Evolutionary conservation across 495 filamentous ascomycete genomes (phyloP), one percentile per base, ranked within the genome.

Genomic region (Neurospora intermedia): DNA sequence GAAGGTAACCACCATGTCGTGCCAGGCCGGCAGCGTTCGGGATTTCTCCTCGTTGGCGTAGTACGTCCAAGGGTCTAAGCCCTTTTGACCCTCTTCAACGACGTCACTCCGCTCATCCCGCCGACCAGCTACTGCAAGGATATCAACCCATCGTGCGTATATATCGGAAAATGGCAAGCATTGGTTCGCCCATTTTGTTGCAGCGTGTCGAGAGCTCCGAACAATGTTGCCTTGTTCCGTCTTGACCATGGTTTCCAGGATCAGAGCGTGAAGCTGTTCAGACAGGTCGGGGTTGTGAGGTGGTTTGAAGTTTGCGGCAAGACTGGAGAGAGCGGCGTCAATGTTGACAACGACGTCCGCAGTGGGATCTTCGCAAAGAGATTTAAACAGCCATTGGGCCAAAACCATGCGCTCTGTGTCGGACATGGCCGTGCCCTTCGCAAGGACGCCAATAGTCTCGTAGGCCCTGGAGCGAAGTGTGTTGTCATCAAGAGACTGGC

Each of bases 111-210:
- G 87, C 77, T 93, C 90, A 43, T 85, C 84, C 6, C 84, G 82
- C 2, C 87, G 86, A 23, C 85, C 85, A 43, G 90, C 88, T 54
- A 96, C 81, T 48, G 94, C 94, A 74, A 97, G 85, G 41, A 98
- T 84, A 81, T 97, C 88, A 69, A 96, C 91, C 93, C 93, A 98
- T 62, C 95, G 88, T 46, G 91, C 96, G 27, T 89, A 84, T 15
- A 93, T 85, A 77, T 96, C 93, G 43, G 82, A 85, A 74, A 91
- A 98, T 3, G 91, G 89, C 13, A 99, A 84, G 76, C 93, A 97
- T n/a, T 91, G 86, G 76, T 98, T 98, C 4, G 94, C 92, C 84
- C 94, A 98, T 35, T 94, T 91, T 6, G 96, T 88, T n/a, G 91
- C 91, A 23, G 92, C 88, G 81, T 93, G 95, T 9, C 93, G 89